Conservation (phyloP, 2,329 filamentous ascomycete species). For the Fusarium sororula region DNA sequence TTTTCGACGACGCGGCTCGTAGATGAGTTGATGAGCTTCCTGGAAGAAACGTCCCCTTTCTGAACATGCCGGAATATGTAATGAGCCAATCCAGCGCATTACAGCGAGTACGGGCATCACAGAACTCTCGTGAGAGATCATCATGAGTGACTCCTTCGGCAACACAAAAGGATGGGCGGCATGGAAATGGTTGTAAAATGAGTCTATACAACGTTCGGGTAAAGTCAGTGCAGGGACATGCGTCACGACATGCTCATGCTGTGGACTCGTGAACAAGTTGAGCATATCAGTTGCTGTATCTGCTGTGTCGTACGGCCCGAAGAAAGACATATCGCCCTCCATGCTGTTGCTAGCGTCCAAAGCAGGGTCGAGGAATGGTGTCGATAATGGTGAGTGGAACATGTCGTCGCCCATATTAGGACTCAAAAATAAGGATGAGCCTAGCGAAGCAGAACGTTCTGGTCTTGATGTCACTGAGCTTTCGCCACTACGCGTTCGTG, state of each 20-base stretch:
- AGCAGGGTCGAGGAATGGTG: constrained; percentile 11
- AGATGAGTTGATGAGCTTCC: constrained; percentile 63
- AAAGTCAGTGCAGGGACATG: constrained; percentile 47
- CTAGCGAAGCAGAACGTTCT: constrained; percentile 32
- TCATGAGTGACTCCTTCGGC: constrained; percentile 61
- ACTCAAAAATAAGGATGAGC: constrained; percentile 18
- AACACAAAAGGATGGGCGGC: constrained; percentile 67
- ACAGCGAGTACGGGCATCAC: constrained; percentile 62
- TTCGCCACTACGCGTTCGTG: constrained; percentile 23
- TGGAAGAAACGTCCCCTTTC: constrained; percentile 62
- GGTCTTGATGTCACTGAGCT: constrained; percentile 54
- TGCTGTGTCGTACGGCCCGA: constrained; percentile 20
- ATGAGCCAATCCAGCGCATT: constrained; percentile 65
- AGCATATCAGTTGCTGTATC: constrained; percentile 40
- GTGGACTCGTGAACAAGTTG: constrained; percentile 25
- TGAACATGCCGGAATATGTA: constrained; percentile 61
- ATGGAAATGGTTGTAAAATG: constrained; percentile 68
- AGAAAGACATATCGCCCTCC: constrained; percentile 21
- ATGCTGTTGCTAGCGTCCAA: constrained; percentile 4
- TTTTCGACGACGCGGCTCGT: constrained; percentile 56
- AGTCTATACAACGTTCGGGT: constrained; percentile 63
- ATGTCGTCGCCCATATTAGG: constrained; percentile 20
- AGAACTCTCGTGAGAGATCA: constrained; percentile 57
- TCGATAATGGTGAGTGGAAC: constrained; percentile 34
- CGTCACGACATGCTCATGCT: constrained; percentile 22